Evolutionary conservation across 192 early-diverging fungal species (phyloP).

Genomic region (Phlyctochytrium planicorne): DNA sequence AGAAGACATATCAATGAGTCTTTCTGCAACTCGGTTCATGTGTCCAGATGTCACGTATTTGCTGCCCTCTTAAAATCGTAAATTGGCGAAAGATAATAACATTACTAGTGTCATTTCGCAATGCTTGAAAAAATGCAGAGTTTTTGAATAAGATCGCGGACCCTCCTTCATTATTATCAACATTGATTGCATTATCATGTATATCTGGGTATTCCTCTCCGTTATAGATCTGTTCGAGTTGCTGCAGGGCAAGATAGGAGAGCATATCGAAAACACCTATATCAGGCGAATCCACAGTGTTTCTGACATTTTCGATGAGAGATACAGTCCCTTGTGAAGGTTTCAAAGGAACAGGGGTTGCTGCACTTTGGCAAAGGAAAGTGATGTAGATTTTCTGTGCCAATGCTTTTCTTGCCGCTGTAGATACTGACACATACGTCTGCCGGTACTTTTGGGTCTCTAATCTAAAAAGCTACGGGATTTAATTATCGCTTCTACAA

Average conservation of each 20-base stretch:
- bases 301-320: slow-evolving; percentile 12
- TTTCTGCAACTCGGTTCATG: slow-evolving; percentile 41
- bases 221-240: slow-evolving; percentile 34
- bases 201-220: slow-evolving; percentile 17
- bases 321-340: slow-evolving; percentile 3
- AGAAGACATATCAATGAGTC: slow-evolving; percentile 44
- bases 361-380: slow-evolving; percentile 32
- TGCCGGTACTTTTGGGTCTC: slow-evolving; percentile 40
- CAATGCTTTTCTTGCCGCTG: slow-evolving; percentile 27
- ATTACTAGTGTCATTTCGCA: slow-evolving; percentile 44
- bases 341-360: slow-evolving; percentile 25
- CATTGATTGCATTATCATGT: background rate
- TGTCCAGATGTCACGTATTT: slow-evolving; percentile 42
- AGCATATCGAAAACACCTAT: slow-evolving; percentile 43
- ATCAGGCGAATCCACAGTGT: slow-evolving; percentile 31
- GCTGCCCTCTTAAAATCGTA: slow-evolving; percentile 32
- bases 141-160: slow-evolving; percentile 23
- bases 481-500: no score
- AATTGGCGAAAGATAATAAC: background rate
- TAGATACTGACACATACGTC: slow-evolving; percentile 26
- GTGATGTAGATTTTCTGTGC: slow-evolving; percentile 38
- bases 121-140: slow-evolving; percentile 44
- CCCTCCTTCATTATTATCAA: slow-evolving; percentile 19
- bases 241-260: slow-evolving; percentile 31
- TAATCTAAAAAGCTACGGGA: slow-evolving; percentile 41